These are phyloP conservation scores for Penicillium flavigenum DNA, from an alignment of 495 filamentous ascomycete genomes.

Conservation along the genomic window DNA sequence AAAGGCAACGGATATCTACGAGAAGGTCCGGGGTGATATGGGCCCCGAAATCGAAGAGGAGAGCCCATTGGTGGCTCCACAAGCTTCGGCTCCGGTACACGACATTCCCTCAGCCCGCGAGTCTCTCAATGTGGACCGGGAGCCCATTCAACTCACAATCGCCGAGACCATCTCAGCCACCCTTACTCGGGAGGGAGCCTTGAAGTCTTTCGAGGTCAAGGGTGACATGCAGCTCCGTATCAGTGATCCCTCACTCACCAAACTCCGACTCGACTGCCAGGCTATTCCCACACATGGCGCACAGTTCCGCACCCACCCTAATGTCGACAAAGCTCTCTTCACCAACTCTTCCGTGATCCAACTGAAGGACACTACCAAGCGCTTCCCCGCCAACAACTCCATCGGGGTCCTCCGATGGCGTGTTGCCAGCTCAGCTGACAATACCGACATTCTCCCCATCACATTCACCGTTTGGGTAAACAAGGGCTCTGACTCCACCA, in stretches of 20 bases:
- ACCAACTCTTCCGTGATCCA: conserved; percentile 76
- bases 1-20: conserved; percentile 93
- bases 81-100: conserved; percentile 53
- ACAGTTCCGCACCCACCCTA: conserved; percentile 90
- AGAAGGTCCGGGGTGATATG: conserved; percentile 86
- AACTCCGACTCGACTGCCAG: conserved; percentile 77
- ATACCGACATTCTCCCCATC: conserved; percentile 73
- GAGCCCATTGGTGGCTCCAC: conserved; percentile 70
- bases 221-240: conserved; percentile 89
- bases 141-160: conserved; percentile 81
- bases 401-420: conserved; percentile 90
- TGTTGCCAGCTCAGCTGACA: conserved; percentile 69
- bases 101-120: conserved; percentile 57
- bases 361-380: conserved; percentile 75
- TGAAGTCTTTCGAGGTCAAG: conserved; percentile 82
- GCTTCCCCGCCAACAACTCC: conserved; percentile 87
- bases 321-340: conserved; percentile 86
- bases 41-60: conserved; percentile 76
- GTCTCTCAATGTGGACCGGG: conserved; percentile 67
- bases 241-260: conserved; percentile 80
- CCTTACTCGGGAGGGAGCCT: conserved; percentile 77
- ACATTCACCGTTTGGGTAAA: conserved; percentile 96
- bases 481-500: conserved; percentile 75
- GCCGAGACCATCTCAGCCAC: conserved; percentile 85
- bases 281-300: conserved; percentile 73